phyloP scores from a whole-genome alignment of 2,329 filamentous ascomycete genomes.

The Venturia pyrina region DNA sequence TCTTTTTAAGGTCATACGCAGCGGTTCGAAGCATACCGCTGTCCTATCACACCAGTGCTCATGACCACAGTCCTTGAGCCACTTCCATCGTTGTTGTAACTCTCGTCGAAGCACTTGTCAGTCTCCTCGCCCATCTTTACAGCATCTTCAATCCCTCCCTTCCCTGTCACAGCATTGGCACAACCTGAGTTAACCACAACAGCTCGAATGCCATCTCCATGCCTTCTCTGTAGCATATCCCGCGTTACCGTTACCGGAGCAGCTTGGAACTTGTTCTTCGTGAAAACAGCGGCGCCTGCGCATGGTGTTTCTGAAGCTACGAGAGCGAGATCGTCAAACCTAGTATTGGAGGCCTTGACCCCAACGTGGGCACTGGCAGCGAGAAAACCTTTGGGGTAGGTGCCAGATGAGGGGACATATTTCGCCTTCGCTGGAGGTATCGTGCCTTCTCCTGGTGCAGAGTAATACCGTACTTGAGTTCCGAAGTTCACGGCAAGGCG shows the following conservation, averaged over 20 bases:
- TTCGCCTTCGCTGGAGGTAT: conserved; percentile 77
- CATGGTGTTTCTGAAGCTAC: conserved; percentile 80
- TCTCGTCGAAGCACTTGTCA: conserved; percentile 49
- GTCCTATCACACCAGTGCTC: conserved; percentile 97
- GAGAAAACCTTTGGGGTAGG: conserved; percentile 82
- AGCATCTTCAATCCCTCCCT: conserved; percentile 81
- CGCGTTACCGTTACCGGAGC: conserved; percentile 84
- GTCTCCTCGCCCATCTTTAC: conserved; percentile 70
- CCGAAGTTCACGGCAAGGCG: conserved; percentile 1
- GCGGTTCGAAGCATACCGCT: conserved; percentile 46
- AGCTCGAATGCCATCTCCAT: conserved; percentile 61
- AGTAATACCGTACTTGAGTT: conserved; percentile 34
- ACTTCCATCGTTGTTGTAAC: conserved; percentile 31
- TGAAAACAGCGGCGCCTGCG: conserved; percentile 85
- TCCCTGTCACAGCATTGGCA: conserved; percentile 93
- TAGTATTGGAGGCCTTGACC: conserved; percentile 87
- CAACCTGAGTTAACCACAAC: conserved; percentile 93
- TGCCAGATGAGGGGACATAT: conserved; percentile 76
- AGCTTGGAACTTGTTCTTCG: conserved; percentile 96
- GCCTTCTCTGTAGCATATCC: conserved; percentile 55
- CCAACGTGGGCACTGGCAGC: conserved; percentile 84
- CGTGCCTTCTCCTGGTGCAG: conserved; percentile 46
- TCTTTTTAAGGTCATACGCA: too few relatives aligned
- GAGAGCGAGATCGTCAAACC: conserved; percentile 81
- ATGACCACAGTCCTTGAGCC: conserved; percentile 73